These are phyloP conservation scores for Sporothrix protearum DNA, from an alignment of 2,329 filamentous ascomycete species.

Conservation along the genomic window DNA sequence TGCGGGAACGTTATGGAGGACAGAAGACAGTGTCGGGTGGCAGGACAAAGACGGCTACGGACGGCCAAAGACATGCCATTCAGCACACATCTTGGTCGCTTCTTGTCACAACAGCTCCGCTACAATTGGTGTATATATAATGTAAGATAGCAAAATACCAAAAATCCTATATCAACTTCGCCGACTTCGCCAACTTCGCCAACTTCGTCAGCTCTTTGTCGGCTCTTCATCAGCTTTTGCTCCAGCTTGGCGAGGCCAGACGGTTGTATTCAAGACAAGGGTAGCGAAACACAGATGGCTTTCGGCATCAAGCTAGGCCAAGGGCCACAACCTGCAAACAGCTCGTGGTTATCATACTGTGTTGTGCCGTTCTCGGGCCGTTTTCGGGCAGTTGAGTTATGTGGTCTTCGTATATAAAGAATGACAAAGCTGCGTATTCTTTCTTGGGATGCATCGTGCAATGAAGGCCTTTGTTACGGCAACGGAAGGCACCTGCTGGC, in stretches of 20 bases:
- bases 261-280: not conserved
- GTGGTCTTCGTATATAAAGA: too few relatives aligned
- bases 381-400: too few relatives aligned
- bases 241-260: not conserved
- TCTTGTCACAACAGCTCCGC: not conserved
- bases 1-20: too few relatives aligned
- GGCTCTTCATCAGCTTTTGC: not conserved
- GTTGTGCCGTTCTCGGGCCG: not conserved
- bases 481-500: not conserved
- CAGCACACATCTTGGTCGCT: too few relatives aligned
- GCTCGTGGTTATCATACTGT: not conserved
- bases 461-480: too few relatives aligned
- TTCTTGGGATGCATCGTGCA: not conserved
- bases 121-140: conserved; percentile 13
- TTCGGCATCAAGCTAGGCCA: not conserved
- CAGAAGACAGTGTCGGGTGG: not conserved
- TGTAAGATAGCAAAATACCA: conserved; percentile 21
- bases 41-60: not conserved
- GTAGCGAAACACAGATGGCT: not conserved
- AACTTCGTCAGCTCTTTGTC: not conserved
- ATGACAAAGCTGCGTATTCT: too few relatives aligned
- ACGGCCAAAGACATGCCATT: not conserved
- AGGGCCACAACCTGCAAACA: not conserved
- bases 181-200: not conserved
- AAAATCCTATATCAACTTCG: not conserved